Evolutionary conservation across 257 asterid genomes (phyloP).

Genomic region (Avicennia marina): DNA sequence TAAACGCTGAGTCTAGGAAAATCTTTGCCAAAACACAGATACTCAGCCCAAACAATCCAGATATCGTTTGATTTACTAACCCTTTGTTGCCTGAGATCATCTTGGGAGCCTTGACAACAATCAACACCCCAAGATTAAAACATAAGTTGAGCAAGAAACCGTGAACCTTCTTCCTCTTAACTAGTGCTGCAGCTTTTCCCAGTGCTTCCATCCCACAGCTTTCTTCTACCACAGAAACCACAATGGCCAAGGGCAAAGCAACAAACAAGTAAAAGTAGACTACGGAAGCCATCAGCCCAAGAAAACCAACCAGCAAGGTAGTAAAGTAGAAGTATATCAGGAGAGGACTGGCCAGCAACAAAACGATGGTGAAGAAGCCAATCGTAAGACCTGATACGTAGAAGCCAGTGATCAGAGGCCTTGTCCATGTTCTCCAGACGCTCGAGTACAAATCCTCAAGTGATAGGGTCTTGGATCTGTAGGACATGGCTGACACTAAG

Average conservation of each 20-base stretch:
- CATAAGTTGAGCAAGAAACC: constrained; percentile 38
- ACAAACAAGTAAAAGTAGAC: constrained; percentile 26
- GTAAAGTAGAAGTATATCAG: background rate
- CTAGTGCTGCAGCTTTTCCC: constrained; percentile 34
- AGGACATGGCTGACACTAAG: no score
- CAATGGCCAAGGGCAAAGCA: constrained; percentile 36
- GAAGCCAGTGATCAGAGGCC: no score
- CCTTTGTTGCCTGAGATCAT: constrained; percentile 7
- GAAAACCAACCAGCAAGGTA: constrained; percentile 1
- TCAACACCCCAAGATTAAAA: constrained; percentile 8
- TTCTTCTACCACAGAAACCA: constrained; percentile 44
- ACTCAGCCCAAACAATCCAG: constrained; percentile 15
- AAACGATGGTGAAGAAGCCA: no score
- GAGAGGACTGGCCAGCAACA: no score
- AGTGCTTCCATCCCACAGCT: constrained; percentile 40
- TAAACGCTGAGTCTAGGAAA: constrained; percentile 27
- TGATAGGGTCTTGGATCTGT: no score
- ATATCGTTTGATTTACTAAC: background rate
- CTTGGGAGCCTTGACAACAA: constrained; percentile 11
- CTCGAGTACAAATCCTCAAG: no score
- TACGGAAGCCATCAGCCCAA: constrained; percentile 12
- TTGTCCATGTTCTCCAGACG: no score
- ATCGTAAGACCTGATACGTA: no score
- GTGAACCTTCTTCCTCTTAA: constrained; percentile 36
- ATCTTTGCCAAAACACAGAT: constrained; percentile 27